Conservation (phyloP, 2,329 filamentous ascomycete species). For the Penicillium hordei region DNA sequence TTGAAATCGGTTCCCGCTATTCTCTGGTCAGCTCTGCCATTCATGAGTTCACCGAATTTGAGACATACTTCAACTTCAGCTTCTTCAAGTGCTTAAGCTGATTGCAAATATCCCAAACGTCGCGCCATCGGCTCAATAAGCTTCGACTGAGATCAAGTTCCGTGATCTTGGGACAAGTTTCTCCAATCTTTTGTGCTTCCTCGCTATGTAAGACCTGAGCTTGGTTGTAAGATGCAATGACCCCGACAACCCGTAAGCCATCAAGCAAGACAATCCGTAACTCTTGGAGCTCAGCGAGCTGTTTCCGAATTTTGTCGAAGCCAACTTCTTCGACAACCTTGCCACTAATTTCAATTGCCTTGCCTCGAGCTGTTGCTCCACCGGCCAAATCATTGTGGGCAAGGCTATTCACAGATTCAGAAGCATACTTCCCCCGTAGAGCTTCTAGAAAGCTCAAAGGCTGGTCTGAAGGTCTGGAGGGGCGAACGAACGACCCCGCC, state of each 20-base stretch:
- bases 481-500: constrained; percentile 83
- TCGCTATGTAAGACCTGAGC: constrained; percentile 14
- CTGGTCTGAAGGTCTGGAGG: constrained; percentile 67
- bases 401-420: constrained; percentile 49
- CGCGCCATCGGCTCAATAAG: constrained; percentile 66
- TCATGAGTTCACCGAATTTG: neutral
- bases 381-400: constrained; percentile 8
- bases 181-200: constrained; percentile 51
- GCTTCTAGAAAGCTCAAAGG: constrained; percentile 75
- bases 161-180: constrained; percentile 57
- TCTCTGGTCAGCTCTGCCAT: constrained; percentile 18
- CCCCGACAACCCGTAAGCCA: constrained; percentile 61
- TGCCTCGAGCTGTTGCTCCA: constrained; percentile 32
- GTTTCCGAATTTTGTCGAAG: constrained; percentile 84
- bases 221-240: constrained; percentile 28
- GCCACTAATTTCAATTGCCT: constrained; percentile 68
- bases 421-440: constrained; percentile 79
- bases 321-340: constrained; percentile 93
- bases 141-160: constrained; percentile 87
- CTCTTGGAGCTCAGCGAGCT: constrained; percentile 74
- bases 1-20: constrained; percentile 69
- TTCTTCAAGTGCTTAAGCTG: constrained; percentile 65
- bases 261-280: constrained; percentile 81
- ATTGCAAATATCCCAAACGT: constrained; percentile 69
- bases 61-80: constrained; percentile 68